These are phyloP conservation scores for Leptosphaerulina australis DNA, from an alignment of 2,329 filamentous ascomycete species.

Conservation along the genomic window DNA sequence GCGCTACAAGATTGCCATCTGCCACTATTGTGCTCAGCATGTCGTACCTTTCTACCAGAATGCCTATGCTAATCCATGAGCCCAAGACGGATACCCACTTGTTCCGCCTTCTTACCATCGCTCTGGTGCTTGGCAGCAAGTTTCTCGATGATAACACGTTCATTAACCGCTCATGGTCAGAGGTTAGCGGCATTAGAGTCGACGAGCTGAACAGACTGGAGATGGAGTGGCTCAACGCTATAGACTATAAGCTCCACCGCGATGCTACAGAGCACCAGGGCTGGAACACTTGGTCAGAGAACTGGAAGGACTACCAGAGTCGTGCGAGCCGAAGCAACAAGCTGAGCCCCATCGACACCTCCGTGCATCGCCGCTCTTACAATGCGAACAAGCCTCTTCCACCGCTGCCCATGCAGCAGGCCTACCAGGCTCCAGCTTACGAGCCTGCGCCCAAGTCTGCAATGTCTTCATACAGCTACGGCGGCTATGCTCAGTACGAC, in stretches of 20 bases:
- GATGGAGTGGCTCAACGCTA: conserved; percentile 83
- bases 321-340: conserved; percentile 48
- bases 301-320: conserved; percentile 69
- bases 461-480: conserved; percentile 46
- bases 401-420: conserved; percentile 47
- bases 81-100: conserved; percentile 68
- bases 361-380: conserved; percentile 59
- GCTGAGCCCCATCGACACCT: conserved; percentile 69
- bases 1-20: conserved; percentile 85
- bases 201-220: conserved; percentile 84
- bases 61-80: conserved; percentile 71
- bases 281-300: conserved; percentile 67
- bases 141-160: conserved; percentile 97
- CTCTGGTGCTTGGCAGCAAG: conserved; percentile 87
- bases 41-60: conserved; percentile 83
- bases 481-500: conserved; percentile 49
- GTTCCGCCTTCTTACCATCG: conserved; percentile 85
- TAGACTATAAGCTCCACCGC: conserved; percentile 84
- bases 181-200: conserved; percentile 89
- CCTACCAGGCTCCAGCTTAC: conserved; percentile 46
- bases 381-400: conserved; percentile 54
- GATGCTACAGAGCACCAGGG: conserved; percentile 79
- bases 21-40: conserved; percentile 90
- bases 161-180: conserved; percentile 95
- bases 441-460: conserved; percentile 46